phyloP scores from a whole-genome alignment of 495 filamentous ascomycete species.

The Penicillium cosmopolitanum region DNA sequence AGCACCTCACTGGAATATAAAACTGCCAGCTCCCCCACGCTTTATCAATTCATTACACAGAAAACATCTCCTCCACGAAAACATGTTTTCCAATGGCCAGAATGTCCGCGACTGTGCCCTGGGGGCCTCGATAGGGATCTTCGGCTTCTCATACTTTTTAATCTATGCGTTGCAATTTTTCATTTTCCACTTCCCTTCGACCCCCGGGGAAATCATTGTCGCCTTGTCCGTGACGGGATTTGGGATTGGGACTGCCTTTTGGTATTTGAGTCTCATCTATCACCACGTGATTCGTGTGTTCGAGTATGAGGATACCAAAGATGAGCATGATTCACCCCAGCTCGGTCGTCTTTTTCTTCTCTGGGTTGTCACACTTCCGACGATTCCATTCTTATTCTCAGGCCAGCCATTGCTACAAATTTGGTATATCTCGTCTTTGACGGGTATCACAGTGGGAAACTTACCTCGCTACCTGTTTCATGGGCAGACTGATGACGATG shows the following conservation, averaged over 20 bases:
- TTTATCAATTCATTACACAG: background rate
- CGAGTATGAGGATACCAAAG: background rate
- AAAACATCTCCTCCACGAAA: background rate
- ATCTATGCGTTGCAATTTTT: constrained; percentile 18
- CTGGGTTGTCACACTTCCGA: constrained; percentile 5
- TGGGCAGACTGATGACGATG: background rate
- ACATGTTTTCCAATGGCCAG: constrained; percentile 1
- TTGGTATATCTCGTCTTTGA: constrained; percentile 6
- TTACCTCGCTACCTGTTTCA: constrained; percentile 5
- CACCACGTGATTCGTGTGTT: background rate
- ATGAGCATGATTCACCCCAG: background rate
- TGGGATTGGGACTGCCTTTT: constrained; percentile 9
- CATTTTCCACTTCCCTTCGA: constrained; percentile 16
- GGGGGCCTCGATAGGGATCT: constrained; percentile 8
- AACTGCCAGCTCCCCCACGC: background rate
- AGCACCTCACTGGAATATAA: background rate
- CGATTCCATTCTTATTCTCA: constrained; percentile 1
- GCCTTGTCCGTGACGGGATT: constrained; percentile 14
- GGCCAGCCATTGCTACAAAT: background rate
- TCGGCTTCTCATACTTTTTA: constrained; percentile 17
- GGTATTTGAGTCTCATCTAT: background rate
- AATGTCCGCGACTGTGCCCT: constrained; percentile 15
- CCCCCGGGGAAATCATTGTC: constrained; percentile 9
- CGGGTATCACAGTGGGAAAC: constrained; percentile 6
- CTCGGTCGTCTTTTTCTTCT: constrained; percentile 11